phyloP scores from a whole-genome alignment of 495 filamentous ascomycete species.

The Penicillium cataractarum region DNA sequence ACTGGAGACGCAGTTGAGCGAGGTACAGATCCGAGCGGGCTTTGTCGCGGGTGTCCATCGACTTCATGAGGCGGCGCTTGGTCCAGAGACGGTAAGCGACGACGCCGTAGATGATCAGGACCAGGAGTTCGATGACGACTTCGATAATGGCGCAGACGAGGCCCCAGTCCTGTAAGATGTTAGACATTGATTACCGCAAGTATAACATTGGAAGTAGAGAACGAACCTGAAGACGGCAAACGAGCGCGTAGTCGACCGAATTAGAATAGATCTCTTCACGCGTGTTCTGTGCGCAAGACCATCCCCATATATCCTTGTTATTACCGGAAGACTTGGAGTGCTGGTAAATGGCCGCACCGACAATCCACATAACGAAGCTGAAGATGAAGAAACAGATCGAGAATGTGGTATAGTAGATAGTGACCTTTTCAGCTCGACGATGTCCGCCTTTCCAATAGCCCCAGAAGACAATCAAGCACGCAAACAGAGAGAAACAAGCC shows the following conservation, averaged over 20 bases:
- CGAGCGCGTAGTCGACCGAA: conserved; percentile 84
- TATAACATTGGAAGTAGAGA: neutral
- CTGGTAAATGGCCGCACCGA: conserved; percentile 83
- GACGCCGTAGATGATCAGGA: conserved; percentile 88
- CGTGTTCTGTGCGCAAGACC: conserved; percentile 89
- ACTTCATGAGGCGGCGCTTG: conserved; percentile 91
- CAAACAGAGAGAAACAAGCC: conserved; percentile 74
- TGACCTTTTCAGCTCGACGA: conserved; percentile 83
- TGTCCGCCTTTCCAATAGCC: conserved; percentile 91
- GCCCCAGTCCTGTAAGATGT: conserved; percentile 74
- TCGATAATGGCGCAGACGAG: conserved; percentile 98
- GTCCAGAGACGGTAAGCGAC: conserved; percentile 96
- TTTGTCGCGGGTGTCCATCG: conserved; percentile 93
- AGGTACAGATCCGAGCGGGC: conserved; percentile 94
- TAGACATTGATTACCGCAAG: neutral
- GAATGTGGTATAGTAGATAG: conserved; percentile 91
- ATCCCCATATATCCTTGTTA: conserved; percentile 93
- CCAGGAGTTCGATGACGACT: conserved; percentile 88
- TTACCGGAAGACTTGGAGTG: conserved; percentile 69
- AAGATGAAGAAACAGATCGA: conserved; percentile 92
- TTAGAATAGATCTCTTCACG: conserved; percentile 72
- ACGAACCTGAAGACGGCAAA: conserved; percentile 90
- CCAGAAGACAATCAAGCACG: conserved; percentile 80
- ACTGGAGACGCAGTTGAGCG: conserved; percentile 88
- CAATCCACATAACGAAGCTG: conserved; percentile 89